Conservation (phyloP, 1,284 basidiomycete species). For the Ceratobasidium theobromae region DNA sequence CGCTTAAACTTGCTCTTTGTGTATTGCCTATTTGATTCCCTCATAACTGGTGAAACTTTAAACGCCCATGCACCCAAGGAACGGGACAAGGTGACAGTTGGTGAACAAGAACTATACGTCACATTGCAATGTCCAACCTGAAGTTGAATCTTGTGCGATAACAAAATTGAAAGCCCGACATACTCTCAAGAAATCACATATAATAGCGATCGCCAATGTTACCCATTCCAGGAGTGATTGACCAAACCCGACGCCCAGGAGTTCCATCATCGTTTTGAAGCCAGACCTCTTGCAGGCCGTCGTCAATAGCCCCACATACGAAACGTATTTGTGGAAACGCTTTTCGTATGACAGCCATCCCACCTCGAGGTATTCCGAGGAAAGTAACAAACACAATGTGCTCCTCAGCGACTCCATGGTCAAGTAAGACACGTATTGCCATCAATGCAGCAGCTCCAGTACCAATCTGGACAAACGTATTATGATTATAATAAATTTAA, state of each 20-base stretch:
- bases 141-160: too few relatives aligned
- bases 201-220: constrained; percentile 58
- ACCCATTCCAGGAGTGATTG: constrained; percentile 70
- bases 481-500: background rate
- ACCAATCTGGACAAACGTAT: constrained; percentile 64
- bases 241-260: constrained; percentile 63
- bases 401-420: constrained; percentile 87
- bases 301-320: constrained; percentile 81
- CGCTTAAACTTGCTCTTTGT: background rate
- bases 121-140: too few relatives aligned
- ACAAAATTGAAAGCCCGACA: too few relatives aligned
- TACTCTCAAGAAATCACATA: background rate
- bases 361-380: constrained; percentile 80
- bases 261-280: constrained; percentile 47
- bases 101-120: background rate
- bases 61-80: too few relatives aligned
- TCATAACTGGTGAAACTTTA: too few relatives aligned
- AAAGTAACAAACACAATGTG: constrained; percentile 88
- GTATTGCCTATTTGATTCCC: too few relatives aligned
- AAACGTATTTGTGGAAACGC: constrained; percentile 84
- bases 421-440: constrained; percentile 92
- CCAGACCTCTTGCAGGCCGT: constrained; percentile 70
- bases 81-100: too few relatives aligned
- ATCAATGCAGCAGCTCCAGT: constrained; percentile 95
- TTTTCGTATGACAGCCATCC: constrained; percentile 71